Base-by-base conservation (phyloP, 352 stramenopile genomes). In the Lagenidium giganteum region DNA sequence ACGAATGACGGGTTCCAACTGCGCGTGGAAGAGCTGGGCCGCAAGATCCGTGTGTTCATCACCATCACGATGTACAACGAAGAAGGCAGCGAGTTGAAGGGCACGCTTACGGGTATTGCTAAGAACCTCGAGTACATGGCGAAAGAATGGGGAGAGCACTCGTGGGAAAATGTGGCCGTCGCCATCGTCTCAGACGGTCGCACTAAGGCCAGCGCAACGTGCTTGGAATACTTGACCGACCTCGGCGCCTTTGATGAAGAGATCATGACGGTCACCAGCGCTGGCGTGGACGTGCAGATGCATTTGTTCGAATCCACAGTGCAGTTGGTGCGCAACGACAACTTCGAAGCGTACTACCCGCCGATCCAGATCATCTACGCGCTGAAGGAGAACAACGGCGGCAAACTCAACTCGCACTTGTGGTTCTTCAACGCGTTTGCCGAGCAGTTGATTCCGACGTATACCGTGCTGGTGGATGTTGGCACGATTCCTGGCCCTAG, bases 371-470 rank as follows among this genome's bases (percentile, higher is more conserved):
- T 70, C n/a, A 57, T 67, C 18, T 65, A 59, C 41, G 64, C 57
- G 22, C 52, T 74, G 32, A 74, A 74, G 35, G 64, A 74, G 45
- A 45, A 54, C 37, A 67, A 65, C 16, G 56, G 50, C 16, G 60
- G 64, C 46, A 67, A 74, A 34, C 47, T 74, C n/a, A 58, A 70
- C 55, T 70, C 59, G 14, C 64, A 70, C 28, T 26, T 70, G n/a
- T 74, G 60, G 64, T 74, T 70, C 47, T 74, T 70, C 47, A 74
- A 64, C 28, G 64, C 53, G 27, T 74, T 74, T 33, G 47, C 51
- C 14, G 61, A 70, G 43, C 64, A 74, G 39, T 36, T 74, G 9
- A 35, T 66, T 25, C 64, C 64, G 3, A 70, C 42, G 20, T 74
- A 74, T 43, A 69, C 57, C 3, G 50, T 70, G n/a, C 43, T 74